Evolutionary conservation across 2,329 filamentous ascomycete genomes (phyloP), one percentile per base, ranked within the genome.

Genomic region (Hortaea sp.): DNA sequence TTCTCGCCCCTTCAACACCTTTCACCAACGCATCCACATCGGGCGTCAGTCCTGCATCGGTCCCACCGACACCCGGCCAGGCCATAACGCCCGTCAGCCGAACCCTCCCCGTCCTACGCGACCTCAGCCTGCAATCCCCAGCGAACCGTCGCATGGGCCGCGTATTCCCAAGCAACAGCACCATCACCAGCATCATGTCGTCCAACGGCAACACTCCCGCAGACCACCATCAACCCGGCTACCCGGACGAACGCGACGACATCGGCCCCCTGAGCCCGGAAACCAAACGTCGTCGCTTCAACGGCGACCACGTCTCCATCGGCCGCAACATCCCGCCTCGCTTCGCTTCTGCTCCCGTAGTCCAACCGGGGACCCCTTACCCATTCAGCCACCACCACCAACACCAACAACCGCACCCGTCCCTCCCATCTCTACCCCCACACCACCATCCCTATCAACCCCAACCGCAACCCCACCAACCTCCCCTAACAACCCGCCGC

Each of bases 261-360:
- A 64, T 71, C 9, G 58, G 63, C 12, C 71, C 69, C 42, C 68
- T 71, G 43, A 72, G 74, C 3, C 70, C 73, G 7, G 81, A 84
- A 44, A 63, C 67, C 29, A 85, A 85, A 59, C 75, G 81, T 47
- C 77, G 82, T 20, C 76, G 82, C 34, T 76, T 76, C 57, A 77
- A 76, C 51, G 69, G 68, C 39, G 44, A 62, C 64, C 48, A 54
- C 66, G 54, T 61, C 66, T 50, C 63, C 66, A 53, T 57, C 68
- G 51, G 59, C 68, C 57, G 66, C 51, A 30, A 56, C 42, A 43
- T 64, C 57, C 44, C 64, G 42, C 51, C 56, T 28, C 54, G 58
- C 29, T 62, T 63, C 31, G 56, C 46, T 29, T 45, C 47, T 30
- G 54, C 47, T 9, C 53, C 53, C 2, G 42, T 49, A 11, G 50